phyloP scores from a whole-genome alignment of 805 yeast species.

The Candida maris region DNA sequence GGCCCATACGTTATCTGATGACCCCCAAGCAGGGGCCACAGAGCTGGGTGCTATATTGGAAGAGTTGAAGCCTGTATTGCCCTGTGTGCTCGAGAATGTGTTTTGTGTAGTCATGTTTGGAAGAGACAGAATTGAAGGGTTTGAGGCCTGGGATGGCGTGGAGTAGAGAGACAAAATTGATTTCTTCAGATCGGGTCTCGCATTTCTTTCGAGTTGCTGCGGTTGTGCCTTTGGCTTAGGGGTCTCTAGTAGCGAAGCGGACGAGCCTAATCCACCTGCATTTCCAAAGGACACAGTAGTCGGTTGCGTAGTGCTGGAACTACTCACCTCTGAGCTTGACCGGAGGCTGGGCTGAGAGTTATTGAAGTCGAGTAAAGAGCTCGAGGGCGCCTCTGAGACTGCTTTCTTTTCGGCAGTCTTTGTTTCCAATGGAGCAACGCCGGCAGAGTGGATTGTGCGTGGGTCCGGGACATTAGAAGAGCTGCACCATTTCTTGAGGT shows the following conservation, averaged over 20 bases:
- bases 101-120: conserved; percentile 4
- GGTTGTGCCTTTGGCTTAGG: conserved; percentile 8
- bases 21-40: background rate
- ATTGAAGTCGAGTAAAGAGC: conserved; percentile 8
- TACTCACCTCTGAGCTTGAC: background rate
- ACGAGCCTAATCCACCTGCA: conserved; percentile 4
- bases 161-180: conserved; percentile 87
- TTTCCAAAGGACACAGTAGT: background rate
- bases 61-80: conserved; percentile 5
- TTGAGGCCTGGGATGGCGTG: conserved; percentile 41
- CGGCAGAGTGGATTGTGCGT: conserved; percentile 28
- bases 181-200: conserved; percentile 84
- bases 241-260: conserved; percentile 6
- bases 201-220: conserved; percentile 16
- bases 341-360: background rate
- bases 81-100: background rate
- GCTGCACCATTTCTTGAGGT: conserved; percentile 79
- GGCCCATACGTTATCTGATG: conserved; percentile 2
- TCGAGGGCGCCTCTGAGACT: background rate
- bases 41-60: background rate
- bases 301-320: conserved; percentile 5
- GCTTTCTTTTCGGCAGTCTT: background rate
- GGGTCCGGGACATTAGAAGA: conserved; percentile 61
- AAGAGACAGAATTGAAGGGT: conserved; percentile 12
- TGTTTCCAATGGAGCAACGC: conserved; percentile 2